A percentile compares a stretch with the other conserved stretches of the same genome.
These are phyloP conservation scores for Solanum etuberosum DNA, from an alignment of 257 asterid species.

Conservation along the genomic window DNA sequence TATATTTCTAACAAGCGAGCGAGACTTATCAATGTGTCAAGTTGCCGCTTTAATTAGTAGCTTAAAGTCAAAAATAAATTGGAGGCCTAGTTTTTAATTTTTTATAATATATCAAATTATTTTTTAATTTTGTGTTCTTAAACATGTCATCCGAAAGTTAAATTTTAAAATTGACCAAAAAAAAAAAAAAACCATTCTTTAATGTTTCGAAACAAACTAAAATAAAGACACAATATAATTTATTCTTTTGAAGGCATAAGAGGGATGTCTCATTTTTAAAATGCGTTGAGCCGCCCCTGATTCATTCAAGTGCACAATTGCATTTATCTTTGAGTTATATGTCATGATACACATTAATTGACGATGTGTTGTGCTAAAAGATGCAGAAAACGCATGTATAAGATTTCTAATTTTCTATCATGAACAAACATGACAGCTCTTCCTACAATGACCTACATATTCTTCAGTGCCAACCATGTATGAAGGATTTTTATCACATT, in stretches of 20 bases:
- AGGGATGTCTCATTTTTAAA: too few species aligned
- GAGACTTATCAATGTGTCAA: background rate
- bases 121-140: too few species aligned
- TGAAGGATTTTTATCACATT: conserved; percentile 45
- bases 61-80: too few species aligned
- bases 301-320: background rate
- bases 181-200: too few species aligned
- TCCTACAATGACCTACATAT: conserved; percentile 36
- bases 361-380: background rate
- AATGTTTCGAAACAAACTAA: too few species aligned
- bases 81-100: too few species aligned
- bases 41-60: too few species aligned
- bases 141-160: too few species aligned
- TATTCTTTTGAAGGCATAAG: too few species aligned
- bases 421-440: conserved; percentile 68
- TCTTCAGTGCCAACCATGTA: conserved; percentile 47
- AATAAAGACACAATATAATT: too few species aligned
- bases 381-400: background rate
- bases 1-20: background rate
- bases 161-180: too few species aligned
- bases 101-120: too few species aligned
- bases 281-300: background rate
- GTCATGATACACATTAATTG: background rate
- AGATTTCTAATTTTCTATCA: conserved; percentile 1
- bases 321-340: background rate